Evolutionary conservation across 495 filamentous ascomycete genomes (phyloP).

Genomic region (Podospora conica): DNA sequence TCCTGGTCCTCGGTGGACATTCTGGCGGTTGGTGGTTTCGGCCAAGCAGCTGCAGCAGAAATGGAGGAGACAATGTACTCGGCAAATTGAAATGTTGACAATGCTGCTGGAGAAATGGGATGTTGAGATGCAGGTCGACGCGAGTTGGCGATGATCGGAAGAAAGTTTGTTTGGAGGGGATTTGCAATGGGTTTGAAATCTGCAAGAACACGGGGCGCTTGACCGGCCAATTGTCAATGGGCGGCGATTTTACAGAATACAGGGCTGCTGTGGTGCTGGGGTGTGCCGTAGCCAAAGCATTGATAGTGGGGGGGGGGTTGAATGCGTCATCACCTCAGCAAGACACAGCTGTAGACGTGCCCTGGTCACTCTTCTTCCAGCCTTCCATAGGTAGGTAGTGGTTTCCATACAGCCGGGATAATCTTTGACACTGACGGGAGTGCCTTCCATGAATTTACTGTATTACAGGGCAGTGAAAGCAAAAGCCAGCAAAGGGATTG

Average conservation of each 20-base stretch:
- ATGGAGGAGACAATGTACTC: neutral
- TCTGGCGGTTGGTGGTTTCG: neutral
- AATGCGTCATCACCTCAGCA: neutral
- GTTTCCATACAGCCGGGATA: too few relatives aligned
- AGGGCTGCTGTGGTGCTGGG: neutral
- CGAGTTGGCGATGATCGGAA: neutral
- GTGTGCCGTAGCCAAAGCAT: neutral
- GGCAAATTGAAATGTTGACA: neutral
- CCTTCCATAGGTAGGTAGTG: too few relatives aligned
- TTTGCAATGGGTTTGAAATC: slow-evolving; percentile 2
- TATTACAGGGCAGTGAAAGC: neutral
- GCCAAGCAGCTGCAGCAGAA: neutral
- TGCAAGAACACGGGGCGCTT: slow-evolving; percentile 4
- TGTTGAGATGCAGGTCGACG: neutral
- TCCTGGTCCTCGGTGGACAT: slow-evolving; percentile 73
- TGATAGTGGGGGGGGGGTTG: neutral
- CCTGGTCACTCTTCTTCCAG: too few relatives aligned
- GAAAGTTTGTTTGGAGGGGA: neutral
- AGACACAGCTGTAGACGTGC: neutral
- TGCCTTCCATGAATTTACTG: too few relatives aligned
- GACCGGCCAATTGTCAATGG: neutral
- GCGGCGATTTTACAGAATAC: neutral
- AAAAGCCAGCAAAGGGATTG: neutral
- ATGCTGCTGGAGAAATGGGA: neutral
- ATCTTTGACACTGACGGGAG: neutral